A percentile compares a stretch with the other conserved stretches of the same genome.
Evolutionary conservation across 1,284 basidiomycete genomes (phyloP).

Genomic region (Neotropicomus parvogracilis): DNA sequence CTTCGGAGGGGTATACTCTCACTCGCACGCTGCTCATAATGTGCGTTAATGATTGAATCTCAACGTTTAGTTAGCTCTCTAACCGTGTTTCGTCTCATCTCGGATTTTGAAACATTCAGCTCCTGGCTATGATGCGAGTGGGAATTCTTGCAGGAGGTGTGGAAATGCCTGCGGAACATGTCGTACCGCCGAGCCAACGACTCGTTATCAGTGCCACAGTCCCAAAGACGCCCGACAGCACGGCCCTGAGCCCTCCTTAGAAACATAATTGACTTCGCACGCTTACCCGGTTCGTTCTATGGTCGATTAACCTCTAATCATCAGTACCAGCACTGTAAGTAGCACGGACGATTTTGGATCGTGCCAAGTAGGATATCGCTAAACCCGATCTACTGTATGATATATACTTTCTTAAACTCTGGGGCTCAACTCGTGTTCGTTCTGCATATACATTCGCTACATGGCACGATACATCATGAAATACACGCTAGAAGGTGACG

Average conservation of each 20-base stretch:
- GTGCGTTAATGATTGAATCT: conserved; percentile 40
- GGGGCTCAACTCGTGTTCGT: neutral
- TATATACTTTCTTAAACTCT: neutral
- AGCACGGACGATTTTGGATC: neutral
- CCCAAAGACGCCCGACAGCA: conserved; percentile 7
- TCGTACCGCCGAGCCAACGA: conserved; percentile 37
- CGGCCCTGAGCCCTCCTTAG: neutral
- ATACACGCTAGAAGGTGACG: neutral
- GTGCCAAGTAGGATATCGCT: neutral
- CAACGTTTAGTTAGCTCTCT: conserved; percentile 1
- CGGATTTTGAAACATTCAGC: conserved; percentile 33
- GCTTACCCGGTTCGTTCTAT: conserved; percentile 19
- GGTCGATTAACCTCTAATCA: conserved; percentile 5
- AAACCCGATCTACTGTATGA: conserved; percentile 8
- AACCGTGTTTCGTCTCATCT: neutral
- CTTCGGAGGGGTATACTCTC: conserved; percentile 80
- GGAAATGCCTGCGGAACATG: conserved; percentile 42
- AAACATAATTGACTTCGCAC: neutral
- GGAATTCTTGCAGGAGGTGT: conserved; percentile 74
- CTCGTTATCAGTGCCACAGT: conserved; percentile 29
- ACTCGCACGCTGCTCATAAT: conserved; percentile 83
- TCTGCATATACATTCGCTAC: conserved; percentile 9
- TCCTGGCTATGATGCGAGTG: conserved; percentile 81
- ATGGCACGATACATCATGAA: neutral
- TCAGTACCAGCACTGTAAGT: conserved; percentile 8